These are phyloP conservation scores for Closterium sp. DNA, from an alignment of 139 green algal genomes.

Conservation along the genomic window DNA sequence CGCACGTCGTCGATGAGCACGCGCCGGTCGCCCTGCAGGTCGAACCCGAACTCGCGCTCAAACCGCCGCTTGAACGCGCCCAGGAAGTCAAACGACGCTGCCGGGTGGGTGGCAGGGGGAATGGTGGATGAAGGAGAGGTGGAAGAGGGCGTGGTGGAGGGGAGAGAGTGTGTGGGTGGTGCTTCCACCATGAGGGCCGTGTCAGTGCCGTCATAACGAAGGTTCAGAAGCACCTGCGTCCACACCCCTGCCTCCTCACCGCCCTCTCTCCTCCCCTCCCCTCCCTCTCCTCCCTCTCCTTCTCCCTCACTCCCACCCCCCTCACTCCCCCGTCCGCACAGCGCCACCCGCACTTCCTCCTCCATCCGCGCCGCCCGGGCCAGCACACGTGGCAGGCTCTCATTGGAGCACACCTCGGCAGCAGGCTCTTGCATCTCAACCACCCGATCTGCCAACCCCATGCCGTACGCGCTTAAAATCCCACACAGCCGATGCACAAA, in stretches of 20 bases:
- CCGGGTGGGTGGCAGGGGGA: no score
- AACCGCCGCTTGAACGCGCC: neutral
- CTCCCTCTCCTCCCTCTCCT: slow-evolving; percentile 65
- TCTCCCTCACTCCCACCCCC: neutral
- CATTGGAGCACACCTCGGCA: slow-evolving; percentile 6
- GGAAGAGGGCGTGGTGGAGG: no score
- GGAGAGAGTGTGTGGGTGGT: slow-evolving; percentile 25
- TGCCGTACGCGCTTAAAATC: slow-evolving; percentile 92
- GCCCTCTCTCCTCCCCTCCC: no score
- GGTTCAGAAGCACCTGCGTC: slow-evolving; percentile 81
- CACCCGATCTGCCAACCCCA: slow-evolving; percentile 91
- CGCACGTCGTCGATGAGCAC: slow-evolving; percentile 89
- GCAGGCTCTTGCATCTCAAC: slow-evolving; percentile 83
- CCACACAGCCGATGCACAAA: slow-evolving; percentile 85
- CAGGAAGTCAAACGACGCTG: neutral
- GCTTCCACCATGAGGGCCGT: slow-evolving; percentile 85
- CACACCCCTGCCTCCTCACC: slow-evolving; percentile 49
- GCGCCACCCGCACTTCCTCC: neutral
- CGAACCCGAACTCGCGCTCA: slow-evolving; percentile 80
- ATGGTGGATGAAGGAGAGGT: no score
- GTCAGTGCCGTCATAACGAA: slow-evolving; percentile 89
- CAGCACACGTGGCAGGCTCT: neutral
- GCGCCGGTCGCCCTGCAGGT: slow-evolving; percentile 65
- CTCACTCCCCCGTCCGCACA: neutral
- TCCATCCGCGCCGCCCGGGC: slow-evolving; percentile 1